phyloP scores from a whole-genome alignment of 805 yeast genomes.

The Ogataea haglerorum region DNA sequence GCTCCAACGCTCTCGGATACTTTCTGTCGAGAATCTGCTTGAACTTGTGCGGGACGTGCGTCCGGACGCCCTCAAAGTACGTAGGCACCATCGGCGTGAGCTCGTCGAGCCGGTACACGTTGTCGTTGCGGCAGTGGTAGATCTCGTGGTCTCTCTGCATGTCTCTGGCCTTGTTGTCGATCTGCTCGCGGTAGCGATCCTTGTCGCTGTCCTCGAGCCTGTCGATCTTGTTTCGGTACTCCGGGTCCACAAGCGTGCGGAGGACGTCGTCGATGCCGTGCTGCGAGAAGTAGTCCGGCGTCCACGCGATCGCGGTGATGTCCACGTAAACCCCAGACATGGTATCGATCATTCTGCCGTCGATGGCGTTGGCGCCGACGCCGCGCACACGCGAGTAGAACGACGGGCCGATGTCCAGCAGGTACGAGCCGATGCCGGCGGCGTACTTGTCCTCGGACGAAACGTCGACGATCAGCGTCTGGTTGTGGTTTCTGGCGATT shows the following conservation, averaged over 20 bases:
- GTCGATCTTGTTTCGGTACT: conserved; percentile 13
- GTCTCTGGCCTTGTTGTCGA: conserved; percentile 10
- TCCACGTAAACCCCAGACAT: conserved; percentile 65
- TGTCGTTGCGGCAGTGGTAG: conserved; percentile 55
- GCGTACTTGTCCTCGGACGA: conserved; percentile 27
- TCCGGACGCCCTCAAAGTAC: conserved; percentile 51
- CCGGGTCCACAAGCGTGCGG: conserved; percentile 21
- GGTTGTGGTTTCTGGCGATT: conserved; percentile 47
- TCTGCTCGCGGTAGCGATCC: conserved; percentile 15
- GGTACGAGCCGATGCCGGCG: conserved; percentile 55
- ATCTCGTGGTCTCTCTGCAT: conserved; percentile 27
- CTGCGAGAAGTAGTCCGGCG: conserved; percentile 31
- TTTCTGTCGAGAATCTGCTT: conserved; percentile 44
- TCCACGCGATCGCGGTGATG: conserved; percentile 54
- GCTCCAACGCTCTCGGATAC: conserved; percentile 39
- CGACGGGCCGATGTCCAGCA: conserved; percentile 45
- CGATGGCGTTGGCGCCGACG: conserved; percentile 55
- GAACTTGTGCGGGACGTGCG: conserved; percentile 49
- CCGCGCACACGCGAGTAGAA: conserved; percentile 50
- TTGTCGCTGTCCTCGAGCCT: conserved; percentile 13
- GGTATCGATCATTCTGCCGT: conserved; percentile 64
- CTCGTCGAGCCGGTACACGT: conserved; percentile 44
- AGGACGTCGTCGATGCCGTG: conserved; percentile 15
- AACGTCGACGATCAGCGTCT: conserved; percentile 45
- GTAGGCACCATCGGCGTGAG: conserved; percentile 49